Conservation (phyloP, 371 early-diverging fungal species). For the Dinochytrium kinnereticum region DNA sequence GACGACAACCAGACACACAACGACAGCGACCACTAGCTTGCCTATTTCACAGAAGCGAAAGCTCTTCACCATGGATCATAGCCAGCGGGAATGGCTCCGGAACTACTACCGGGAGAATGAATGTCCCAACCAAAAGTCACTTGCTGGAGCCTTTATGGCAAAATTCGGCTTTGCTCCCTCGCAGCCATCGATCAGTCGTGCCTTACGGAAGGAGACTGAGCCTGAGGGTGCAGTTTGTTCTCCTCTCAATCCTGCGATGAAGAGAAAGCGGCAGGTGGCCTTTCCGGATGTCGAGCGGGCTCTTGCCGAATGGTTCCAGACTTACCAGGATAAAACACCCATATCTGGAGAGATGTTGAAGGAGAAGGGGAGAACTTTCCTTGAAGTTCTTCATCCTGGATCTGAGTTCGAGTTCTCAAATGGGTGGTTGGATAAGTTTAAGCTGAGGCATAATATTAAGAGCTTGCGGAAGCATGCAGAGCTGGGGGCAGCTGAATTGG, state of each 20-base stretch:
- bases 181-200: neutral
- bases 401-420: neutral
- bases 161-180: neutral
- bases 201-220: neutral
- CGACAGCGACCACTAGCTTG: no score
- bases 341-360: constrained; percentile 11
- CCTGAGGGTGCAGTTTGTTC: neutral
- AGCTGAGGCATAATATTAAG: neutral
- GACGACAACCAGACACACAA: neutral
- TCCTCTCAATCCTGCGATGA: neutral
- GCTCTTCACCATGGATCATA: neutral
- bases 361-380: neutral
- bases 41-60: constrained; percentile 1
- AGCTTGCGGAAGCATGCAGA: neutral
- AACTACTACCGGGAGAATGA: neutral
- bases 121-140: neutral
- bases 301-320: neutral
- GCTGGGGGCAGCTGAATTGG: neutral
- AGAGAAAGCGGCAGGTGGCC: neutral
- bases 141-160: neutral
- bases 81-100: neutral
- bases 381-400: neutral
- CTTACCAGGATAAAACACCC: neutral
- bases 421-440: constrained; percentile 14
- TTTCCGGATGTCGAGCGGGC: neutral